Evolutionary conservation across 192 early-diverging fungal species (phyloP).

Genomic region (Backusella tuberculispora): DNA sequence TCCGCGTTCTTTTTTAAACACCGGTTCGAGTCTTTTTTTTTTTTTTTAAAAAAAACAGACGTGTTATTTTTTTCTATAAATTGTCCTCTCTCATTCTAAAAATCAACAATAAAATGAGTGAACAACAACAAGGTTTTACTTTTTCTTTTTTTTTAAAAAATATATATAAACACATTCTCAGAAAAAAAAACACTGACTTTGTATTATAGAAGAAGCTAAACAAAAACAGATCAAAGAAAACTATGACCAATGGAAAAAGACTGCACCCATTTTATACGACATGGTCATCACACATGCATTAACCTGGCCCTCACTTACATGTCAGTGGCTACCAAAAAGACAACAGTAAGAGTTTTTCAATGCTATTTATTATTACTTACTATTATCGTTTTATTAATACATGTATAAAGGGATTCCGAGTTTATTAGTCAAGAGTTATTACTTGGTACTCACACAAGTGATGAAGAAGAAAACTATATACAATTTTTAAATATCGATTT

Average conservation of each 20-base stretch:
- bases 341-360: constrained; percentile 58
- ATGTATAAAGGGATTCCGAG: constrained; percentile 70
- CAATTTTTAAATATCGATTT: constrained; percentile 86
- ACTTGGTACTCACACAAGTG: constrained; percentile 95
- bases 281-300: constrained; percentile 94
- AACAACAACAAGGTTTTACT: no score
- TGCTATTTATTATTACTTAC: not conserved
- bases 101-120: no score
- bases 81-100: no score
- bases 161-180: no score
- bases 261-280: constrained; percentile 97
- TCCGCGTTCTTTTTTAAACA: no score
- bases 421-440: constrained; percentile 88
- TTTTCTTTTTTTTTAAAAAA: no score
- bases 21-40: no score
- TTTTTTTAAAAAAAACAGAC: no score
- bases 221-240: constrained; percentile 94
- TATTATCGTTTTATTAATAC: not conserved
- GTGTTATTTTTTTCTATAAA: no score
- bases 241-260: constrained; percentile 99
- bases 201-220: not conserved
- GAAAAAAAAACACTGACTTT: no score
- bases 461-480: constrained; percentile 92
- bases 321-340: constrained; percentile 95
- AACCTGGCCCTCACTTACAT: constrained; percentile 98